These are phyloP conservation scores for Endoconidiophora laricicola DNA, from an alignment of 2,329 filamentous ascomycete genomes.

Conservation along the genomic window DNA sequence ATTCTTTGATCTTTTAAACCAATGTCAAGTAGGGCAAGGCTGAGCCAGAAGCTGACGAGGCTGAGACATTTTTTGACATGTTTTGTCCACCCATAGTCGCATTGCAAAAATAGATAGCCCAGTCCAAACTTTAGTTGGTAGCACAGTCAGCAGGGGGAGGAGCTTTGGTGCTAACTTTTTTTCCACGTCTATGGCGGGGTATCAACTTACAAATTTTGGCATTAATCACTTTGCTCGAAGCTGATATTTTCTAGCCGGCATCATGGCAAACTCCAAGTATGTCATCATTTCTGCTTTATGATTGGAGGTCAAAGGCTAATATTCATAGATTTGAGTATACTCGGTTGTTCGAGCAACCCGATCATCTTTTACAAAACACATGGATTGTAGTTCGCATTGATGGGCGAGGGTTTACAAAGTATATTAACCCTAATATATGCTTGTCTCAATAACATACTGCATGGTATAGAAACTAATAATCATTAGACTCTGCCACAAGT, in stretches of 20 bases:
- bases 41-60: slow-evolving; percentile 9
- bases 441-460: slow-evolving; percentile 13
- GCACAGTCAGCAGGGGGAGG: too few relatives aligned
- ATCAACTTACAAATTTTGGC: too few relatives aligned
- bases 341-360: slow-evolving; percentile 68
- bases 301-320: background rate
- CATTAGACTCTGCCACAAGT: slow-evolving; percentile 59
- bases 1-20: background rate
- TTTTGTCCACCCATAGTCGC: background rate
- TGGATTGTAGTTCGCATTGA: slow-evolving; percentile 94
- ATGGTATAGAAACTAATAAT: background rate
- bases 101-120: too few relatives aligned
- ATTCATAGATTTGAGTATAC: slow-evolving; percentile 75
- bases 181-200: slow-evolving; percentile 2
- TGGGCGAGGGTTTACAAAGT: slow-evolving; percentile 91
- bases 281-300: slow-evolving; percentile 7
- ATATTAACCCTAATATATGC: slow-evolving; percentile 14
- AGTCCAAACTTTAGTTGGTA: too few relatives aligned
- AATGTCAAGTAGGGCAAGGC: slow-evolving; percentile 10
- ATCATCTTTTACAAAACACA: slow-evolving; percentile 69
- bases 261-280: slow-evolving; percentile 41
- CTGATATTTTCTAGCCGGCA: slow-evolving; percentile 3
- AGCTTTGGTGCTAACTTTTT: too few relatives aligned
- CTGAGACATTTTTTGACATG: slow-evolving; percentile 8
- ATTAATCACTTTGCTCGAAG: background rate